Conservation (phyloP, 2,329 filamentous ascomycete genomes). For the Achaetomium macrosporum region DNA sequence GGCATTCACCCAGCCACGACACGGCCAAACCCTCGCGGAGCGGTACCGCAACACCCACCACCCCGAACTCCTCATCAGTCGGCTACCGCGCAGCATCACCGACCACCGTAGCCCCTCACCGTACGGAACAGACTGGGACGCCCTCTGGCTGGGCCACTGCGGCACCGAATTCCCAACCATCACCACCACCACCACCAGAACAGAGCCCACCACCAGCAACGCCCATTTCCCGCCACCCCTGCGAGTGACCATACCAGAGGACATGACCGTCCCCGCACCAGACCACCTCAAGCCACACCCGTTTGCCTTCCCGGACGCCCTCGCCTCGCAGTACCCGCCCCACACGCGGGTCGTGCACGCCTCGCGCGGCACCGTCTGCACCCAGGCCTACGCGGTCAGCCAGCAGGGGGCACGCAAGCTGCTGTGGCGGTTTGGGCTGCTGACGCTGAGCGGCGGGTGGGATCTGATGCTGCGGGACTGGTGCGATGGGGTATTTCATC, state of each 20-base stretch:
- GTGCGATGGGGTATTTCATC: constrained; percentile 35
- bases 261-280: constrained; percentile 33
- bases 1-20: constrained; percentile 31
- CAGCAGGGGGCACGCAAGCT: constrained; percentile 39
- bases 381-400: constrained; percentile 38
- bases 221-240: constrained; percentile 4
- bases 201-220: no score
- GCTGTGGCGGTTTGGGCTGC: constrained; percentile 39
- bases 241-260: constrained; percentile 23
- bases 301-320: constrained; percentile 30
- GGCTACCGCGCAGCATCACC: background rate
- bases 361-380: constrained; percentile 36
- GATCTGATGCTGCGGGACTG: constrained; percentile 43
- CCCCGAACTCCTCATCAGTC: background rate
- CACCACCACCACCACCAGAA: background rate
- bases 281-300: constrained; percentile 33
- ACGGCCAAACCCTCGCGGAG: background rate
- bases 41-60: background rate
- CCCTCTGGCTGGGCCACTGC: constrained; percentile 49
- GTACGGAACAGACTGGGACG: constrained; percentile 47
- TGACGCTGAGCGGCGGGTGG: constrained; percentile 32
- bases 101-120: constrained; percentile 29
- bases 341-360: constrained; percentile 42
- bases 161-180: constrained; percentile 31
- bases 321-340: constrained; percentile 29